Evolutionary conservation across 495 filamentous ascomycete genomes (phyloP).

Genomic region (Stereocaulon alpinum): DNA sequence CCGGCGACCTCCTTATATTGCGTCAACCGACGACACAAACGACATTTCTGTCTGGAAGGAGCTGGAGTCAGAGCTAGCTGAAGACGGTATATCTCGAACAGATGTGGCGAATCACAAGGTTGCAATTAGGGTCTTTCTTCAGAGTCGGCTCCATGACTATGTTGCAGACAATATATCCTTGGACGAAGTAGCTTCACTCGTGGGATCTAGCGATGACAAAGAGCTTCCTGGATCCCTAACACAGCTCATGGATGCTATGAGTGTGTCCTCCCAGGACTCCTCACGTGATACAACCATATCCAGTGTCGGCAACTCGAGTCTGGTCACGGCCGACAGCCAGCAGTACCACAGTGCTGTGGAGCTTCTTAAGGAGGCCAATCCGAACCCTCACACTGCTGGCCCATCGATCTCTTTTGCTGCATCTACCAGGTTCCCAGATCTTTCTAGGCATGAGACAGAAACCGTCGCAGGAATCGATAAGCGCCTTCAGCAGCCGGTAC

Average conservation of each 20-base stretch:
- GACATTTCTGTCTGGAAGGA: conserved; percentile 1
- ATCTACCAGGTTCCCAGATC: not conserved
- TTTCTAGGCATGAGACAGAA: not conserved
- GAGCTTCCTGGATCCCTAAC: not conserved
- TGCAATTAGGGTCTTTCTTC: not conserved
- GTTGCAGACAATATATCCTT: not conserved
- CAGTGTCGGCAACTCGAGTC: not conserved
- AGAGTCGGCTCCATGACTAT: not conserved
- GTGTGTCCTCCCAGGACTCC: not conserved
- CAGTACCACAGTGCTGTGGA: not conserved
- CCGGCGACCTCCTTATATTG: not conserved
- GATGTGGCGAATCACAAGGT: conserved; percentile 2
- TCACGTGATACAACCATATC: not conserved
- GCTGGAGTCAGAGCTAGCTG: not conserved
- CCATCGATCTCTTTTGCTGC: not conserved
- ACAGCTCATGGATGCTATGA: not conserved
- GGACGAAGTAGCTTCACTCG: not conserved
- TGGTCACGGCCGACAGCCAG: not conserved
- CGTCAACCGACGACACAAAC: not conserved
- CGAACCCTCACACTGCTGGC: not conserved
- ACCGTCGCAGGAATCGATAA: not conserved
- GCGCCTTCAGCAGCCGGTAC: not conserved
- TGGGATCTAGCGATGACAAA: not conserved
- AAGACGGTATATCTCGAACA: not conserved
- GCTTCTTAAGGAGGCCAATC: not conserved